Evolutionary conservation across 768 basidiomycete genomes (phyloP), one percentile per base, ranked within the genome.

Genomic region (Phylloporus scabripes): DNA sequence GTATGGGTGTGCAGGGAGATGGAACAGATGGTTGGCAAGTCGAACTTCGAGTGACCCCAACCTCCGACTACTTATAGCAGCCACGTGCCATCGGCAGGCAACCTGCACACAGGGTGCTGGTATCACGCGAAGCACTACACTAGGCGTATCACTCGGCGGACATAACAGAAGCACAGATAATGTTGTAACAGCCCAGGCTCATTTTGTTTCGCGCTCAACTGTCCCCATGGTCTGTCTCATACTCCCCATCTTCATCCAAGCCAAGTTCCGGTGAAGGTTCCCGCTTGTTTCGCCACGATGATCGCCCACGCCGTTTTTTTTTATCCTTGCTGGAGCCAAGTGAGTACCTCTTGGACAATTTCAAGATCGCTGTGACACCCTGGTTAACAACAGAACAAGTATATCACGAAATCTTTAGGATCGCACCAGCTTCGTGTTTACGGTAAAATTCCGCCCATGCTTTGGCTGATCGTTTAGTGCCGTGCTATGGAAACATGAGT

Each of bases 371-470:
- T 69, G 42, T 32, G 5, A 15, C 31, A 10, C 39, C 38, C 32
- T 36, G 12, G 48, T 62, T 28, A 55, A 42, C 50, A 6, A 48
- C 20, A 31, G 31, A 45, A 45, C 28, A 36, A 12, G 36, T 8
- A 11, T 26, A n/a, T 18, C n/a, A 46, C 6, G 21, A 21, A 48
- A 34, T 31, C 17, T n/a, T 46, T 37, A 14, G n/a, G 54, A 36
- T 65, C 67, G 34, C 44, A 82, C 84, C 66, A 50, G 60, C 42
- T 61, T 80, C 76, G 52, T 80, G 67, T 50, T 68, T 70, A 26
- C 81, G 72, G 56, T 78, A 82, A 54, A 75, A 80, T 59, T 83
- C 81, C 17, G 68, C 72, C 83, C 83, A 86, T 7, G 81, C 72
- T 56, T 78, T 82, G 3, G 63, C 60, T 31, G 78, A 70, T 52